Evolutionary conservation across 2,329 filamentous ascomycete species (phyloP).

Genomic region (Chrysosporium keratinophilum): DNA sequence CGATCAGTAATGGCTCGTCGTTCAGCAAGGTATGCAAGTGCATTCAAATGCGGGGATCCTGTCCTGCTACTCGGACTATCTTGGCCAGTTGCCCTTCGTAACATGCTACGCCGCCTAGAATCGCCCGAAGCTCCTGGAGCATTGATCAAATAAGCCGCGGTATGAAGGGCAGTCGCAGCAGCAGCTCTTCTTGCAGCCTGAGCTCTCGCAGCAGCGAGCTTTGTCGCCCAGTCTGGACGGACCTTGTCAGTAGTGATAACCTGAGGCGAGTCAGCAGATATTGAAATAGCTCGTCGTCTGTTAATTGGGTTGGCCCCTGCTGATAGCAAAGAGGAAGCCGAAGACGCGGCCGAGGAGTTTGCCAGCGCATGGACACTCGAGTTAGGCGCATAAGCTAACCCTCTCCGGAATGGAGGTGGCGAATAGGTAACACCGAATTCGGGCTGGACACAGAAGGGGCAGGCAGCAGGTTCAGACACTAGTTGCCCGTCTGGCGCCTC

Average conservation of each 20-base stretch:
- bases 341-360: slow-evolving; percentile 67
- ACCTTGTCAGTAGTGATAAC: slow-evolving; percentile 90
- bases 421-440: slow-evolving; percentile 97
- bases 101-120: slow-evolving; percentile 44
- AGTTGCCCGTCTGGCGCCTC: slow-evolving; percentile 50
- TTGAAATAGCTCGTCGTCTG: slow-evolving; percentile 52
- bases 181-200: slow-evolving; percentile 79
- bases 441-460: slow-evolving; percentile 87
- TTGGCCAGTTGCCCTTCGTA: slow-evolving; percentile 32
- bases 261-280: slow-evolving; percentile 72
- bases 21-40: slow-evolving; percentile 40
- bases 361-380: slow-evolving; percentile 42
- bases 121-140: slow-evolving; percentile 36
- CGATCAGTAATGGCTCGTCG: slow-evolving; percentile 27
- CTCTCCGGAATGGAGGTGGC: slow-evolving; percentile 75
- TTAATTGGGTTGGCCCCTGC: slow-evolving; percentile 36
- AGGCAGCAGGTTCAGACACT: slow-evolving; percentile 81
- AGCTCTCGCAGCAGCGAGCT: slow-evolving; percentile 71
- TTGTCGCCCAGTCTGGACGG: slow-evolving; percentile 87
- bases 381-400: slow-evolving; percentile 58
- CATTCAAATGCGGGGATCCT: slow-evolving; percentile 35
- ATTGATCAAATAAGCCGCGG: slow-evolving; percentile 83
- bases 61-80: slow-evolving; percentile 28
- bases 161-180: slow-evolving; percentile 86
- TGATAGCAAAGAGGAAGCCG: slow-evolving; percentile 66